These are phyloP conservation scores for Thymus quinquecostatus DNA, from an alignment of 257 asterid genomes.

Conservation along the genomic window DNA sequence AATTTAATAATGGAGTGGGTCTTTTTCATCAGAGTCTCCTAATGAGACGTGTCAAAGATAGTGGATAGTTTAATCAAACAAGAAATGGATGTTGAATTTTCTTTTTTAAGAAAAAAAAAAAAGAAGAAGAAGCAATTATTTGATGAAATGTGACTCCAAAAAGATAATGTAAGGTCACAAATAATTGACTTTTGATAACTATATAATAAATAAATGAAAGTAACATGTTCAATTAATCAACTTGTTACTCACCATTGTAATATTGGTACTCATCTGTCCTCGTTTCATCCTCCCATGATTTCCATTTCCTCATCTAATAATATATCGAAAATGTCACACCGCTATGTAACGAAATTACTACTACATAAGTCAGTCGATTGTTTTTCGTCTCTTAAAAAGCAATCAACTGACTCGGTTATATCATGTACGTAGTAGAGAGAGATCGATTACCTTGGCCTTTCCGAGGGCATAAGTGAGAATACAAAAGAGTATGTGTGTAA, in stretches of 20 bases:
- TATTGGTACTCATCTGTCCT: conserved; percentile 61
- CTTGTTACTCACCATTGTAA: conserved; percentile 50
- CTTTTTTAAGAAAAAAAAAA: too few species aligned
- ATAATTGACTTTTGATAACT: too few species aligned
- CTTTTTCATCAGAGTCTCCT: not conserved
- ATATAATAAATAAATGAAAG: too few species aligned
- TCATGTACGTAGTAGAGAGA: too few species aligned
- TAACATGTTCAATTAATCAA: not conserved
- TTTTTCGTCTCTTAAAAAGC: too few species aligned
- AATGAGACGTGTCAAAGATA: not conserved
- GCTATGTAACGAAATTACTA: too few species aligned
- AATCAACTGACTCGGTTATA: too few species aligned
- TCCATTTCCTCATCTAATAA: conserved; percentile 78
- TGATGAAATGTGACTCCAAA: too few species aligned
- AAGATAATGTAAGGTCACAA: too few species aligned
- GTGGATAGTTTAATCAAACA: not conserved
- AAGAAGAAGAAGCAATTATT: too few species aligned
- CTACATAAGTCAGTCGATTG: too few species aligned
- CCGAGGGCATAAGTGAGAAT: conserved; percentile 61
- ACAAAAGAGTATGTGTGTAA: conserved; percentile 58
- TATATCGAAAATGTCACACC: not conserved
- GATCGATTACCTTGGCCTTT: conserved; percentile 51
- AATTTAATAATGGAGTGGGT: not conserved
- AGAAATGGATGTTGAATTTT: not conserved
- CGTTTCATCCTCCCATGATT: conserved; percentile 78